These are phyloP conservation scores for Moniliella sp. DNA, from an alignment of 1,284 basidiomycete species.

Conservation along the genomic window DNA sequence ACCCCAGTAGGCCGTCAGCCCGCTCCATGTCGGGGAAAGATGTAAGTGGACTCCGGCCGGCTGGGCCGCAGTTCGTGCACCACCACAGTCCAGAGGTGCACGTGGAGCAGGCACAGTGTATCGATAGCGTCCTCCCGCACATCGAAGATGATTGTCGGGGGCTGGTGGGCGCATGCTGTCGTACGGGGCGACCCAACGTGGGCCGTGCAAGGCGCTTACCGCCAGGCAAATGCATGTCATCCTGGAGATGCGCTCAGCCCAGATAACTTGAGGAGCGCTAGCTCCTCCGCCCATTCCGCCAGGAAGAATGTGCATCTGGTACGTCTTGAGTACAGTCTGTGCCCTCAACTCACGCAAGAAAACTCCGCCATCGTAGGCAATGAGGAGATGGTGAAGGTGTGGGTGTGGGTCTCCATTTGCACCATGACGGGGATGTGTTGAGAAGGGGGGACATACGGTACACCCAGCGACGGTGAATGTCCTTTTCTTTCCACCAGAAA, in stretches of 20 bases:
- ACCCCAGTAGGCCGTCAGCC: too few relatives aligned
- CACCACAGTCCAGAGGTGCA: too few relatives aligned
- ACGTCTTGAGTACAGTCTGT: slow-evolving; percentile 15
- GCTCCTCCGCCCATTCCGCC: slow-evolving; percentile 37
- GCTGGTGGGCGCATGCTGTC: too few relatives aligned
- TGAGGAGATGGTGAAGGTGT: slow-evolving; percentile 58
- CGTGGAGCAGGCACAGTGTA: too few relatives aligned
- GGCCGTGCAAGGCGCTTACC: too few relatives aligned
- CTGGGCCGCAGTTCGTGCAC: too few relatives aligned
- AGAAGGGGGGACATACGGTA: slow-evolving; percentile 38
- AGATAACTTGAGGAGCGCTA: slow-evolving; percentile 37
- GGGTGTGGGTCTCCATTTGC: slow-evolving; percentile 44
- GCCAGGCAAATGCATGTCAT: too few relatives aligned
- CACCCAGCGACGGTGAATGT: slow-evolving; percentile 42
- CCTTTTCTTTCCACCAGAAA: slow-evolving; percentile 54
- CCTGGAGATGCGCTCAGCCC: slow-evolving; percentile 50
- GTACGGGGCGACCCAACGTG: too few relatives aligned
- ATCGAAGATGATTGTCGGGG: too few relatives aligned
- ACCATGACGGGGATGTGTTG: slow-evolving; percentile 32
- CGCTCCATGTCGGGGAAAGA: too few relatives aligned
- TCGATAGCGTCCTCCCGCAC: too few relatives aligned
- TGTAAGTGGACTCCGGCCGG: too few relatives aligned
- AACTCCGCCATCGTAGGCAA: slow-evolving; percentile 53
- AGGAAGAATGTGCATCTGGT: slow-evolving; percentile 19
- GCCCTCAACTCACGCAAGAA: slow-evolving; percentile 20